Evolutionary conservation across 441 rosid species (phyloP), one percentile per base, ranked within the genome.

Genomic region (Euphorbia schlechtendalii): DNA sequence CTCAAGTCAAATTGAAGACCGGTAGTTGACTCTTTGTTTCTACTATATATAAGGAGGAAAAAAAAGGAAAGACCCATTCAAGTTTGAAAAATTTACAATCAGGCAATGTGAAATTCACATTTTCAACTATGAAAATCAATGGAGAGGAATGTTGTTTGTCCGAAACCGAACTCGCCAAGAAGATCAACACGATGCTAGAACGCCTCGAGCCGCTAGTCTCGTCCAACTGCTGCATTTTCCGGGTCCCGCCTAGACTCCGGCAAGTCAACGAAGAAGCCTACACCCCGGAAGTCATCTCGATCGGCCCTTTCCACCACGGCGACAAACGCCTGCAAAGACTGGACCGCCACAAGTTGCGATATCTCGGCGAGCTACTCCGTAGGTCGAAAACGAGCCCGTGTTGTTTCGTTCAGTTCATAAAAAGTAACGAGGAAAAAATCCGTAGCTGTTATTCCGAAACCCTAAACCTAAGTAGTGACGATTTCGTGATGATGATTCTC

Each of bases 211-310:
- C 36, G 17, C 59, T 18, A 56, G 28, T 56, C 8, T 27, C 38
- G 7, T 11, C n/a, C 59, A 3, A 56, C 59, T 56, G 59, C 28
- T 56, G 38, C 15, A 56, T 56, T 12, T 56, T 25, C 59, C 25
- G 36, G 59, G 36, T 56, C 28, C 59, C 59, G 6, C 36, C 59
- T 25, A 13, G 59, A 28, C 59, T 56, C 28, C 20, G 59, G n/a
- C 28, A 56, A 24, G 59, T 56, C 25, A 56, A 56, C 3, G 36
- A 25, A 27, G 59, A 56, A 56, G 59, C 59, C 15, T 56, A 1
- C 59, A 28, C n/a, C n/a, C n/a, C n/a, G n/a, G n/a, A n/a, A n/a
- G n/a, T n/a, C n/a, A n/a, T n/a, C n/a, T n/a, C n/a, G n/a, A n/a
- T n/a, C n/a, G n/a, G n/a, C n/a, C n/a, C n/a, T n/a, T n/a, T n/a